A percentile compares a stretch with the other conserved stretches of the same genome.
phyloP scores from a whole-genome alignment of 371 early-diverging fungal species.

The Encephalitozoon romaleae region DNA sequence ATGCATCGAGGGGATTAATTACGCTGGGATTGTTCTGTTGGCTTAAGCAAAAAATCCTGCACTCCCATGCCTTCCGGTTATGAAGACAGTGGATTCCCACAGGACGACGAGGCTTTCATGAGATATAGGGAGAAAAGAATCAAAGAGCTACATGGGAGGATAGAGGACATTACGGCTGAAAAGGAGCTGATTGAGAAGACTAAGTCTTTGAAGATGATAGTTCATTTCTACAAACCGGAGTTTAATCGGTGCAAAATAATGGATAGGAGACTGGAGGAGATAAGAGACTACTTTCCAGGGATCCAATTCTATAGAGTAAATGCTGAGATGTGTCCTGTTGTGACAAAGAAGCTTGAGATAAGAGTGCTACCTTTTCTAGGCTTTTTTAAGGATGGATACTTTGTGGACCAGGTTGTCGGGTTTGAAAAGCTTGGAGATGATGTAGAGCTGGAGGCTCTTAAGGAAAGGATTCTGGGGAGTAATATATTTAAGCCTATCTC shows the following conservation, averaged over 20 bases:
- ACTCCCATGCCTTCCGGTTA: neutral
- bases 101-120: constrained; percentile 44
- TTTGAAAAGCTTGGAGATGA: constrained; percentile 58
- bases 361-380: constrained; percentile 55
- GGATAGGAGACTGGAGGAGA: constrained; percentile 47
- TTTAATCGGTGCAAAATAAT: constrained; percentile 56
- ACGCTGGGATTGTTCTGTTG: neutral
- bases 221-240: constrained; percentile 56
- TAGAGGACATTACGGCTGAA: constrained; percentile 47
- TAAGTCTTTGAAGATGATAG: constrained; percentile 51
- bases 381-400: constrained; percentile 57
- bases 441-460: constrained; percentile 9
- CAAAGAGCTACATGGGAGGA: constrained; percentile 26
- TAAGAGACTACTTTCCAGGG: constrained; percentile 37
- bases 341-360: constrained; percentile 48
- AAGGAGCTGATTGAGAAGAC: constrained; percentile 48
- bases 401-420: constrained; percentile 58
- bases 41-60: constrained; percentile 3
- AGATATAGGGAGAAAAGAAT: constrained; percentile 40
- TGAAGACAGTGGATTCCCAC: neutral
- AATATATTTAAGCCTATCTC: constrained; percentile 30
- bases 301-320: constrained; percentile 53
- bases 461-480: constrained; percentile 20
- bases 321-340: constrained; percentile 40
- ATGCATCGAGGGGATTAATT: neutral